These are phyloP conservation scores for Kwoniella sp. DNA, from an alignment of 768 basidiomycete genomes.

Conservation along the genomic window DNA sequence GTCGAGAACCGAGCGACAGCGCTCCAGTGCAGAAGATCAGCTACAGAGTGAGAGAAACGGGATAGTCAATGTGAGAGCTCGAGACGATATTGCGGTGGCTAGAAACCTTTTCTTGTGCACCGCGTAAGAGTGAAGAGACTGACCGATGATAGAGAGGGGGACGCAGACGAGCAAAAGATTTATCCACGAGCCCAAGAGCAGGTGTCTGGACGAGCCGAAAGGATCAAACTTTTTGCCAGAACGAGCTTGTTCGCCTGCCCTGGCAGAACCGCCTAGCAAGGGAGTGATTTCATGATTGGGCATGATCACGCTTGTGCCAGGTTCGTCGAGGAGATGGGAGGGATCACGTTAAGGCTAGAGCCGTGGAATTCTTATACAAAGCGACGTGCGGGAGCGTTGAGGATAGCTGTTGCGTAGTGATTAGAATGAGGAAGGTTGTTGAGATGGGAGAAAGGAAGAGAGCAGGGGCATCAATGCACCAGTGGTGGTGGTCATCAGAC, in stretches of 20 bases:
- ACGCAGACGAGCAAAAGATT: slow-evolving; percentile 79
- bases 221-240: slow-evolving; percentile 31
- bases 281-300: slow-evolving; percentile 28
- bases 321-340: background rate
- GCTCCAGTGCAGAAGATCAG: slow-evolving; percentile 48
- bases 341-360: too few species aligned
- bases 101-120: background rate
- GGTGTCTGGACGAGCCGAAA: slow-evolving; percentile 47
- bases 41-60: slow-evolving; percentile 24
- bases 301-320: slow-evolving; percentile 9
- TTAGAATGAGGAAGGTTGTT: too few species aligned
- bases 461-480: too few species aligned
- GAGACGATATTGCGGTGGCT: too few species aligned
- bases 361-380: too few species aligned
- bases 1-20: slow-evolving; percentile 65
- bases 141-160: slow-evolving; percentile 69
- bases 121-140: slow-evolving; percentile 51
- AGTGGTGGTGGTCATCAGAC: too few species aligned
- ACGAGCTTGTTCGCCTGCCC: background rate
- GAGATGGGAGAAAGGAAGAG: too few species aligned
- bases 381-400: too few species aligned
- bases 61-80: slow-evolving; percentile 2
- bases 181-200: slow-evolving; percentile 62
- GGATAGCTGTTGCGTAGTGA: too few species aligned
- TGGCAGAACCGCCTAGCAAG: slow-evolving; percentile 6